phyloP scores from a whole-genome alignment of 208 protist genomes.

The Herpetomonas tarakana region DNA sequence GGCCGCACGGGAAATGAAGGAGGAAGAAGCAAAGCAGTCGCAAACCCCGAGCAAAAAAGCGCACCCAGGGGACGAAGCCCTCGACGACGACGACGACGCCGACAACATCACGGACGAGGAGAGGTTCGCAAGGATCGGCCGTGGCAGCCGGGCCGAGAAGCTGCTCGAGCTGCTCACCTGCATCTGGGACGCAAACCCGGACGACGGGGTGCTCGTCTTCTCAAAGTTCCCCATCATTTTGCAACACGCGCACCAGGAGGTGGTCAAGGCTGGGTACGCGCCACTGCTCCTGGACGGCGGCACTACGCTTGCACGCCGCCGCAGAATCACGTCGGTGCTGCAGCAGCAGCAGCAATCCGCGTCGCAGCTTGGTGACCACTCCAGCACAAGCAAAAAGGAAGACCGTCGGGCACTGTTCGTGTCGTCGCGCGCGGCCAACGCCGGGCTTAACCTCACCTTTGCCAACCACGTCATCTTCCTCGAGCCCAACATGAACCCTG shows the following conservation, averaged over 20 bases:
- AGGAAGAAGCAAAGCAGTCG: slow-evolving; percentile 19
- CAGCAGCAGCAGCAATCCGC: slow-evolving; percentile 13
- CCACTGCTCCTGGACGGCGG: slow-evolving; percentile 33
- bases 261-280: slow-evolving; percentile 20
- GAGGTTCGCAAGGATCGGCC: slow-evolving; percentile 20
- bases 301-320: slow-evolving; percentile 32
- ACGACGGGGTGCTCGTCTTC: slow-evolving; percentile 45
- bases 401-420: slow-evolving; percentile 47
- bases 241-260: slow-evolving; percentile 17
- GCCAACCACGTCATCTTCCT: slow-evolving; percentile 76
- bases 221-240: slow-evolving; percentile 42
- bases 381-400: not conserved
- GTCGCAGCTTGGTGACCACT: not conserved
- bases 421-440: slow-evolving; percentile 46
- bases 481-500: slow-evolving; percentile 69
- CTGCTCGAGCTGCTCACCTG: slow-evolving; percentile 29
- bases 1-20: slow-evolving; percentile 5
- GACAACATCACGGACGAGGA: slow-evolving; percentile 2
- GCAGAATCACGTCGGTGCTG: slow-evolving; percentile 28
- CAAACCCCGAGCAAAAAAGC: not conserved
- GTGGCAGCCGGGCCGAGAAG: slow-evolving; percentile 27
- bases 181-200: slow-evolving; percentile 22
- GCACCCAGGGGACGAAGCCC: too few species aligned
- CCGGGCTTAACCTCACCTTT: slow-evolving; percentile 70
- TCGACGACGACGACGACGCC: not conserved